These are phyloP conservation scores for Bimuria novae-zelandiae DNA, from an alignment of 2,329 filamentous ascomycete genomes.

Conservation along the genomic window DNA sequence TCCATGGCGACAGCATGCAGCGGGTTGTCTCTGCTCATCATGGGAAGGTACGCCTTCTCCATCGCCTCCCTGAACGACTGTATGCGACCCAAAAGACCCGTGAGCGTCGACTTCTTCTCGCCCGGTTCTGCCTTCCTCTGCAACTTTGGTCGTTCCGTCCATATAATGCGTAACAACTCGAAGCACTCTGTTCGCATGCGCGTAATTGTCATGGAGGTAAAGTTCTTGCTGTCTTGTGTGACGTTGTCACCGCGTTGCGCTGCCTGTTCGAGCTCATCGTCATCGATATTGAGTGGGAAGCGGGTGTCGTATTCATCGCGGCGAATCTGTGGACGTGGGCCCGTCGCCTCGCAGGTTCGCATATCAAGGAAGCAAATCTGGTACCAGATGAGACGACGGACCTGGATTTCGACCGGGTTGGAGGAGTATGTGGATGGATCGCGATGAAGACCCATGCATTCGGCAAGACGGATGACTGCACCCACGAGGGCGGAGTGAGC, in stretches of 20 bases:
- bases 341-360: conserved; percentile 74
- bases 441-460: conserved; percentile 77
- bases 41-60: conserved; percentile 66
- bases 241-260: conserved; percentile 35
- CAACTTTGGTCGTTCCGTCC: conserved; percentile 69
- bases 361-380: conserved; percentile 78
- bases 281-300: conserved; percentile 72
- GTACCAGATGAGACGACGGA: conserved; percentile 75
- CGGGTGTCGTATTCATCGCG: conserved; percentile 75
- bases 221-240: conserved; percentile 57
- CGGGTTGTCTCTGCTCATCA: conserved; percentile 65
- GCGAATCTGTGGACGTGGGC: conserved; percentile 72
- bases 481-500: conserved; percentile 74
- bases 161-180: conserved; percentile 72
- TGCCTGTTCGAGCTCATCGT: conserved; percentile 60
- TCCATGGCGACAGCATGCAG: conserved; percentile 67
- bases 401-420: conserved; percentile 69
- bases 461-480: conserved; percentile 72
- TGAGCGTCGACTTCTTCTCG: conserved; percentile 49
- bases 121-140: conserved; percentile 50
- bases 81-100: conserved; percentile 68
- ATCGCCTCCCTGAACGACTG: conserved; percentile 69
- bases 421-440: conserved; percentile 71
- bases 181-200: conserved; percentile 73
- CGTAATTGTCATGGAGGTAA: conserved; percentile 70